These are phyloP conservation scores for Arabidopsis lyrata DNA, from an alignment of 441 rosid genomes.

Conservation along the genomic window DNA sequence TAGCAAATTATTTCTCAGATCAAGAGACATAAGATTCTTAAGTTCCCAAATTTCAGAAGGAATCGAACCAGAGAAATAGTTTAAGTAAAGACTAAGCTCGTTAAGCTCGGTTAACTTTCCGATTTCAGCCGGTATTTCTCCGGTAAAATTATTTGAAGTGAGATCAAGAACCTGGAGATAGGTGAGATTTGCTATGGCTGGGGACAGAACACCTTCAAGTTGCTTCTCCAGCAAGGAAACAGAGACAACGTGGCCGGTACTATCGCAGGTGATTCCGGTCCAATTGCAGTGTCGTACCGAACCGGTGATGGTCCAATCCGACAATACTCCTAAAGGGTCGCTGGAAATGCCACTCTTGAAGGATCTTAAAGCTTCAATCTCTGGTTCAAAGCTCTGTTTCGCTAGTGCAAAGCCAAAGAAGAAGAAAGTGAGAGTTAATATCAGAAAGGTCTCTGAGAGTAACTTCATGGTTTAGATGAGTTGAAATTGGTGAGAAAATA, in stretches of 20 bases:
- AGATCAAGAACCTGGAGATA: slow-evolving; percentile 90
- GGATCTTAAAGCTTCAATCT: slow-evolving; percentile 60
- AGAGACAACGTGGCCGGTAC: slow-evolving; percentile 52
- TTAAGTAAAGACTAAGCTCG: slow-evolving; percentile 55
- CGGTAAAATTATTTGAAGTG: slow-evolving; percentile 60
- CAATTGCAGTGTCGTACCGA: slow-evolving; percentile 73
- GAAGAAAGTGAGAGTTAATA: slow-evolving; percentile 32
- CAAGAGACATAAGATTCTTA: slow-evolving; percentile 53
- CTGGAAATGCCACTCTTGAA: slow-evolving; percentile 59
- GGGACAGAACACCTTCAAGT: slow-evolving; percentile 71
- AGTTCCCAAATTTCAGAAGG: slow-evolving; percentile 70
- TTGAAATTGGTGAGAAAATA: slow-evolving; percentile 28
- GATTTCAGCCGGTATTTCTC: slow-evolving; percentile 64
- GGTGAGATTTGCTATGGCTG: slow-evolving; percentile 70
- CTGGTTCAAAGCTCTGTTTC: slow-evolving; percentile 50
- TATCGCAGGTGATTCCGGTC: slow-evolving; percentile 78
- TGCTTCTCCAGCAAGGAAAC: slow-evolving; percentile 63
- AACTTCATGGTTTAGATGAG: slow-evolving; percentile 36
- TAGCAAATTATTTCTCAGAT: slow-evolving; percentile 66
- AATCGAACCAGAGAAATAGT: slow-evolving; percentile 70
- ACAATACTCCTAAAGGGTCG: slow-evolving; percentile 67
- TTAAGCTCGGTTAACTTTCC: slow-evolving; percentile 63
- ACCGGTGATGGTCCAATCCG: slow-evolving; percentile 60
- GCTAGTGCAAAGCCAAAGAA: slow-evolving; percentile 35
- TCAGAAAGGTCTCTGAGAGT: slow-evolving; percentile 30